Evolutionary conservation across 805 yeast genomes (phyloP).

Genomic region (Nakazawaea laoshanensis): DNA sequence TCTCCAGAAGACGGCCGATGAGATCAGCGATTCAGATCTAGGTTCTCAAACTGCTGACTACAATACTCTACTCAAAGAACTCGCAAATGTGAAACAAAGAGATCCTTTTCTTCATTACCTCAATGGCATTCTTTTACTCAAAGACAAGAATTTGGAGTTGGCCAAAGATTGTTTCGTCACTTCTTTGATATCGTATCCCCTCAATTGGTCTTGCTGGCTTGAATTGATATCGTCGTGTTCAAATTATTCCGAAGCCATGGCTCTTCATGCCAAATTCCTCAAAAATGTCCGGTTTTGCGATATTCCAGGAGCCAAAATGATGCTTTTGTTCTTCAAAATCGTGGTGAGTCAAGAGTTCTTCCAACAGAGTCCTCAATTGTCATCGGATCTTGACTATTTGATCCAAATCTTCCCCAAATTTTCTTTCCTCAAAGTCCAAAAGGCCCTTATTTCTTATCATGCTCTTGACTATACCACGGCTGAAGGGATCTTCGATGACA

Average conservation of each 20-base stretch:
- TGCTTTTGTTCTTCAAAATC: slow-evolving; percentile 49
- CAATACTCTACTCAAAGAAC: slow-evolving; percentile 32
- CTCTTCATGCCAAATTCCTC: slow-evolving; percentile 28
- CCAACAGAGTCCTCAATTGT: slow-evolving; percentile 49
- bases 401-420: slow-evolving; percentile 60
- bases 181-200: slow-evolving; percentile 65
- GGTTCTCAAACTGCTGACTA: too few species aligned
- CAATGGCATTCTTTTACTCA: slow-evolving; percentile 58
- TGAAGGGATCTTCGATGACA: slow-evolving; percentile 68
- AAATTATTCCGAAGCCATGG: slow-evolving; percentile 51
- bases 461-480: slow-evolving; percentile 80
- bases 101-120: slow-evolving; percentile 66
- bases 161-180: slow-evolving; percentile 57
- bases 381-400: slow-evolving; percentile 40
- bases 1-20: slow-evolving; percentile 70
- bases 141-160: slow-evolving; percentile 46
- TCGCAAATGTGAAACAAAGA: slow-evolving; percentile 24
- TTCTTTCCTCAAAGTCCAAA: slow-evolving; percentile 68
- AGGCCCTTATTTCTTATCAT: slow-evolving; percentile 75
- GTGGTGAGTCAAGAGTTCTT: slow-evolving; percentile 71
- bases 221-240: slow-evolving; percentile 61
- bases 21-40: slow-evolving; percentile 68
- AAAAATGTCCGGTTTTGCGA: slow-evolving; percentile 25
- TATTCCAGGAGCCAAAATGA: slow-evolving; percentile 16
- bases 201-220: slow-evolving; percentile 91